These are phyloP conservation scores for Cladorrhinum sp. DNA, from an alignment of 2,329 filamentous ascomycete species.

Conservation along the genomic window DNA sequence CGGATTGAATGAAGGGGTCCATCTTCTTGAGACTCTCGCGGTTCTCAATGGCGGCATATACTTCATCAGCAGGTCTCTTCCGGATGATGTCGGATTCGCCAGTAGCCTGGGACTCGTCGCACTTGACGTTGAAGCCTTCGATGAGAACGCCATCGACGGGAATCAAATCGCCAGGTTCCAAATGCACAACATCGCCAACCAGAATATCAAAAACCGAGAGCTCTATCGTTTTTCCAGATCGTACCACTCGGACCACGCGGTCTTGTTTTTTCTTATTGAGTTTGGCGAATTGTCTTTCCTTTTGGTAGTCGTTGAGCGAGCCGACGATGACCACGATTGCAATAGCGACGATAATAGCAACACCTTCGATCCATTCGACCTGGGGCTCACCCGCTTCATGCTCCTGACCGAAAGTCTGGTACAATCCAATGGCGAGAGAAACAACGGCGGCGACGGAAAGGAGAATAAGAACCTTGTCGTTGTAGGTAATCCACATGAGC, in stretches of 20 bases:
- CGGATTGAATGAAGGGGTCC: constrained; percentile 84
- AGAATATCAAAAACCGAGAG: constrained; percentile 67
- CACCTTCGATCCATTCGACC: constrained; percentile 78
- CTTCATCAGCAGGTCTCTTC: constrained; percentile 65
- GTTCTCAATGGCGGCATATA: constrained; percentile 66
- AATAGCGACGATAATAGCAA: constrained; percentile 79
- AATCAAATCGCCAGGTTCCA: constrained; percentile 73
- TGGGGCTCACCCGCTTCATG: constrained; percentile 51
- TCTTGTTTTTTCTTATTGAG: constrained; percentile 78
- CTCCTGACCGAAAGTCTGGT: constrained; percentile 65
- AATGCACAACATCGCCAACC: constrained; percentile 66
- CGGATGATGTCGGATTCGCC: constrained; percentile 74
- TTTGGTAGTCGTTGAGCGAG: constrained; percentile 76
- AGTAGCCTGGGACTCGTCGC: constrained; percentile 76
- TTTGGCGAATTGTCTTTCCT: constrained; percentile 75
- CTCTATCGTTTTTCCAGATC: constrained; percentile 67
- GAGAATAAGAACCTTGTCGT: constrained; percentile 76
- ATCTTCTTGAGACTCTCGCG: constrained; percentile 66
- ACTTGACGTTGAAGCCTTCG: constrained; percentile 70
- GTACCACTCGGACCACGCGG: constrained; percentile 67
- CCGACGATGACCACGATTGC: constrained; percentile 73
- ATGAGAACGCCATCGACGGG: constrained; percentile 73
- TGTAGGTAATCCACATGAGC: constrained; percentile 79
- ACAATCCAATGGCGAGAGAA: constrained; percentile 71
- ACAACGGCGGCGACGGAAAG: constrained; percentile 68